These are phyloP conservation scores for Wickerhamiella nectarea DNA, from an alignment of 805 yeast species.

Conservation along the genomic window DNA sequence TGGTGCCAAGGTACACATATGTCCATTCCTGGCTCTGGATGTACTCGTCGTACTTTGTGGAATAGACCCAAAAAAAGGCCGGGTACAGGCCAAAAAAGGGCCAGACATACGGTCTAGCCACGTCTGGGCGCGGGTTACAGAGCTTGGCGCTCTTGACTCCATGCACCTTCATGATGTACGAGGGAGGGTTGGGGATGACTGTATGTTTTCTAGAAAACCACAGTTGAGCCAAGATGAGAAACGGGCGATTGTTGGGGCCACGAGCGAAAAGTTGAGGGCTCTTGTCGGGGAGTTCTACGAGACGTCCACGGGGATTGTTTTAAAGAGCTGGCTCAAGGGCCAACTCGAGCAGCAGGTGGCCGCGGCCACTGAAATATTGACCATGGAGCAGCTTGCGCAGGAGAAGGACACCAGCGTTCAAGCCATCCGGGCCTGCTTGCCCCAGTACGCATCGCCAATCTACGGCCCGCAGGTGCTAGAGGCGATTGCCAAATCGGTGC, in stretches of 20 bases:
- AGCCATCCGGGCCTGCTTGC: not conserved
- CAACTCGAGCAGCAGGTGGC: not conserved
- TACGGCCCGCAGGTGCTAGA: conserved; percentile 4
- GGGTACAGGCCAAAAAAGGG: conserved; percentile 77
- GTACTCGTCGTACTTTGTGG: conserved; percentile 58
- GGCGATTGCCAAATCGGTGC: not conserved
- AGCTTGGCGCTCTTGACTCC: conserved; percentile 38
- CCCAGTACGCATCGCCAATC: not conserved
- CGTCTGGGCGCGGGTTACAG: conserved; percentile 49
- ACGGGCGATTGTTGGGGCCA: not conserved
- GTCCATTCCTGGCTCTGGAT: conserved; percentile 94
- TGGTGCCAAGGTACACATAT: conserved; percentile 64
- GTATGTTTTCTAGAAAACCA: conserved; percentile 4
- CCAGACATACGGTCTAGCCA: conserved; percentile 62
- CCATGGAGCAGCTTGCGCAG: not conserved
- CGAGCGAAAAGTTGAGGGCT: not conserved
- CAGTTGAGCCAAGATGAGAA: not conserved
- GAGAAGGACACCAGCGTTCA: not conserved
- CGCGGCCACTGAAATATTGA: not conserved
- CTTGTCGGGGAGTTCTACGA: conserved; percentile 1
- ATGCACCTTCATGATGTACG: not conserved
- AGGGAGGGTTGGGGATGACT: not conserved
- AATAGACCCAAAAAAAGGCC: conserved; percentile 49
- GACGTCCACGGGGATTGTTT: conserved; percentile 1
- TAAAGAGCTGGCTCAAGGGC: not conserved